Evolutionary conservation across 495 filamentous ascomycete genomes (phyloP).

Genomic region (Xylaria cubensis): DNA sequence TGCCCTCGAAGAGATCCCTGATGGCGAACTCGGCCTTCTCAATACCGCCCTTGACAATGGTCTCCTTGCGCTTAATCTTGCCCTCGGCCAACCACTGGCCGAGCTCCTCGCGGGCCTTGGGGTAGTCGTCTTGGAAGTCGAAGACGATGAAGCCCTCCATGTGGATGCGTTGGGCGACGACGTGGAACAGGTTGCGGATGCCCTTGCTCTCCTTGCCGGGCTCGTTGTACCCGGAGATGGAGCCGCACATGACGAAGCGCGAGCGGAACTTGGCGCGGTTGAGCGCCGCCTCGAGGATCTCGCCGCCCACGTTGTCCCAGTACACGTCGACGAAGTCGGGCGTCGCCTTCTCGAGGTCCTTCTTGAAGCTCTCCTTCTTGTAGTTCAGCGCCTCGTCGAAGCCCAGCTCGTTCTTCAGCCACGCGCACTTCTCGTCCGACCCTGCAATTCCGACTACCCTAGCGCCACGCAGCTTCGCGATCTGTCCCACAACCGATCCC

Average conservation of each 20-base stretch:
- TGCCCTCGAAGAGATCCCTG: conserved; percentile 59
- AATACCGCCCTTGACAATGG: conserved; percentile 61
- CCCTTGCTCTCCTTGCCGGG: conserved; percentile 39
- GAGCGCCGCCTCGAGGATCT: conserved; percentile 66
- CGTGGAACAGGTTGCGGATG: conserved; percentile 39
- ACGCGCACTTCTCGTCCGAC: conserved; percentile 68
- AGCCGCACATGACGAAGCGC: conserved; percentile 68
- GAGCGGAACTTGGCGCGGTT: conserved; percentile 59
- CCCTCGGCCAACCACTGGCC: conserved; percentile 60
- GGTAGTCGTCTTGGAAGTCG: conserved; percentile 54
- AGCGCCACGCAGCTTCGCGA: conserved; percentile 67
- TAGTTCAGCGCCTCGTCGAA: conserved; percentile 75
- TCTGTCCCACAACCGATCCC: conserved; percentile 72
- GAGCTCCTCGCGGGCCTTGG: conserved; percentile 52
- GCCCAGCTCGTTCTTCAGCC: conserved; percentile 65
- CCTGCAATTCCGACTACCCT: conserved; percentile 69
- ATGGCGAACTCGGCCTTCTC: conserved; percentile 58
- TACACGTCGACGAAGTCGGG: conserved; percentile 69
- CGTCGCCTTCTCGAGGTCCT: conserved; percentile 64
- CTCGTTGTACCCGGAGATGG: conserved; percentile 53
- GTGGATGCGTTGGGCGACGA: conserved; percentile 49
- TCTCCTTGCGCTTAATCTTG: conserved; percentile 63
- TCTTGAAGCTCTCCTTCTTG: conserved; percentile 61
- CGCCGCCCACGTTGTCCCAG: conserved; percentile 65
- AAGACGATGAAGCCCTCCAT: conserved; percentile 70